Base-by-base conservation (phyloP, 78 protist genomes). In the Chrysochromulina parva region DNA sequence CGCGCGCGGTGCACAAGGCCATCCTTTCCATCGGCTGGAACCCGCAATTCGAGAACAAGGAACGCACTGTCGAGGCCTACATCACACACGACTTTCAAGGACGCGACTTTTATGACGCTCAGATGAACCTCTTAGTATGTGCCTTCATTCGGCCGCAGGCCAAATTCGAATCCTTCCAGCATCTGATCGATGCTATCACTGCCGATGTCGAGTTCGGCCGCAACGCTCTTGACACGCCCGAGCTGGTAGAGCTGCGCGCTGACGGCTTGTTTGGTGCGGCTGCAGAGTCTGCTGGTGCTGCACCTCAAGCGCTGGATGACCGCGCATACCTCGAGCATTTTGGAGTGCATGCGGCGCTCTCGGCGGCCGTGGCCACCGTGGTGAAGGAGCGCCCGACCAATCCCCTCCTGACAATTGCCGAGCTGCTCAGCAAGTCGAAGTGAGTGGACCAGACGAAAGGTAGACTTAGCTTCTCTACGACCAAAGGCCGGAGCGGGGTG, bases 11-110 rank as follows among this genome's bases (percentile, higher is more conserved):
- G 19, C 82, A 74, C 82, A 74, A 74, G 55, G 82, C 82, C 13
- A n/a, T 74, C 28, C 55, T 74, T 3, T 74, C 82, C 26, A 74
- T 74, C 13, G 82, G 82, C 24, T 74, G 82, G 82, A 74, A 74
- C 24, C 82, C 82, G 53, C 3, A 1, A 53, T 74, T 19, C 11
- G 6, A 6, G 22, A 19, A 74, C 82, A 48, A 74, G 82, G 57
- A 74, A 19, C 82, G 82, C 28, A 74, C 82, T 1, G 55, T 74
- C 4, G 82, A 74, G 22, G 53, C 82, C 26, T 74, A 74, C 11
- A 1, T 74, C 17, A 48, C 57, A 14, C 82, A 74, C 22, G 55
- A 28, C 3, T 74, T 74, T 48, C 3, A 48, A 22, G 78, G 78
- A 10, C 20, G 26, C 9, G 82, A 74, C 22, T 74, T 74, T 17